Percentiles rank a stretch among this genome's conserved stretches.
Evolutionary conservation across 2,329 filamentous ascomycete genomes (phyloP).

Genomic region (Clonostachys sp.): DNA sequence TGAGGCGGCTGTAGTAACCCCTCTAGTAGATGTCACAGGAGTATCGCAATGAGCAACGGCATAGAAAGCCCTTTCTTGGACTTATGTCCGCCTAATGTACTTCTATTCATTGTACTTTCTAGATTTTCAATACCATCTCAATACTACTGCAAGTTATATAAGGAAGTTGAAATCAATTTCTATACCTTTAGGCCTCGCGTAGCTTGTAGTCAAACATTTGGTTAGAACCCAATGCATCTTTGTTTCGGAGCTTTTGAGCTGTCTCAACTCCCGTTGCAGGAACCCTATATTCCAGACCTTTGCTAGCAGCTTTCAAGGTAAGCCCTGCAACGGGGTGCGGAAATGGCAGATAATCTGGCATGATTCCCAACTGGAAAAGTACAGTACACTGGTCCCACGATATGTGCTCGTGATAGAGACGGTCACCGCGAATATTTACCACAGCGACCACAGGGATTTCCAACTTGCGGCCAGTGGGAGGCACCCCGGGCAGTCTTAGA

Average conservation of each 20-base stretch:
- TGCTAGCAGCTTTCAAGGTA: background rate
- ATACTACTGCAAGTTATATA: too few relatives aligned
- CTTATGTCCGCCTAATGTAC: too few relatives aligned
- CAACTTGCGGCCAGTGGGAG: slow-evolving; percentile 46
- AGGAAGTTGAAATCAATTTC: too few relatives aligned
- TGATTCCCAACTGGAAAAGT: slow-evolving; percentile 51
- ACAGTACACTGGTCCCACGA: slow-evolving; percentile 64
- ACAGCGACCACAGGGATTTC: slow-evolving; percentile 58
- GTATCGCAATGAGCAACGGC: too few relatives aligned
- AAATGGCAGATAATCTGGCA: slow-evolving; percentile 57
- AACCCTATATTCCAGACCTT: slow-evolving; percentile 15
- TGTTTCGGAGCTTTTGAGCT: slow-evolving; percentile 21
- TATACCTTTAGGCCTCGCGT: too few relatives aligned
- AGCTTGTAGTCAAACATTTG: slow-evolving; percentile 13
- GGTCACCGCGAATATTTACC: slow-evolving; percentile 59
- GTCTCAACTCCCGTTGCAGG: slow-evolving; percentile 23
- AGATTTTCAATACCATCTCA: too few relatives aligned
- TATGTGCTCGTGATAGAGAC: slow-evolving; percentile 63
- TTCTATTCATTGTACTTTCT: too few relatives aligned
- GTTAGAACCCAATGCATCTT: slow-evolving; percentile 21
- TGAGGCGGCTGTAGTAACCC: too few relatives aligned
- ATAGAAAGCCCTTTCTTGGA: too few relatives aligned
- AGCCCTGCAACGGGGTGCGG: slow-evolving; percentile 32
- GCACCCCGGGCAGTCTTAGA: slow-evolving; percentile 37
- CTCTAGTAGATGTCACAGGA: too few relatives aligned